Evolutionary conservation across 176 grass and related monocot genomes (phyloP).

Genomic region (Hsuehochloa calcarea): DNA sequence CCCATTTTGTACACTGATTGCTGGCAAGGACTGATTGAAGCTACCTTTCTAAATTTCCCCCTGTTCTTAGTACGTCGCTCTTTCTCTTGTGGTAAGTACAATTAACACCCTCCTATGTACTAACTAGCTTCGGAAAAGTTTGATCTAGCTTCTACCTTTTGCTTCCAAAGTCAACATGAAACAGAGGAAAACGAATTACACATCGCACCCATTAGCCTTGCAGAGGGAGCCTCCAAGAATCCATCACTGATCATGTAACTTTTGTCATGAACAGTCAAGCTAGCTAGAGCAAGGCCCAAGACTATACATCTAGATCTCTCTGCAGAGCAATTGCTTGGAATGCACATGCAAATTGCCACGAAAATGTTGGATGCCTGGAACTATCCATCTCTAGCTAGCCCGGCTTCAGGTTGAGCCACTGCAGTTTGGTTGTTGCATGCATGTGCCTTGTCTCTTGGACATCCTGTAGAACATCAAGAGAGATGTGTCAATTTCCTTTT

Average conservation of each 20-base stretch:
- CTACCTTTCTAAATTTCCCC: neutral
- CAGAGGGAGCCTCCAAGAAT: neutral
- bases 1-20: neutral
- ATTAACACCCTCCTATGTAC: neutral
- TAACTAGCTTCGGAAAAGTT: neutral
- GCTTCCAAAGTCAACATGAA: neutral
- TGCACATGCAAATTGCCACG: neutral
- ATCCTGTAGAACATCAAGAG: neutral
- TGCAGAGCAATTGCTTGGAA: neutral
- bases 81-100: neutral
- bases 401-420: neutral
- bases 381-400: neutral
- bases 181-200: neutral
- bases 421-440: neutral
- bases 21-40: neutral
- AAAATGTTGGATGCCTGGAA: neutral
- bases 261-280: neutral
- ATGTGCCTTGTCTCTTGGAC: neutral
- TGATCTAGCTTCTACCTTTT: neutral
- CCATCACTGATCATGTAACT: neutral
- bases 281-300: neutral
- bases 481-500: neutral
- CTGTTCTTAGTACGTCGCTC: neutral
- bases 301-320: neutral
- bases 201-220: neutral